Evolutionary conservation across 2,329 filamentous ascomycete genomes (phyloP).

Genomic region (Lecanosticta acicola): DNA sequence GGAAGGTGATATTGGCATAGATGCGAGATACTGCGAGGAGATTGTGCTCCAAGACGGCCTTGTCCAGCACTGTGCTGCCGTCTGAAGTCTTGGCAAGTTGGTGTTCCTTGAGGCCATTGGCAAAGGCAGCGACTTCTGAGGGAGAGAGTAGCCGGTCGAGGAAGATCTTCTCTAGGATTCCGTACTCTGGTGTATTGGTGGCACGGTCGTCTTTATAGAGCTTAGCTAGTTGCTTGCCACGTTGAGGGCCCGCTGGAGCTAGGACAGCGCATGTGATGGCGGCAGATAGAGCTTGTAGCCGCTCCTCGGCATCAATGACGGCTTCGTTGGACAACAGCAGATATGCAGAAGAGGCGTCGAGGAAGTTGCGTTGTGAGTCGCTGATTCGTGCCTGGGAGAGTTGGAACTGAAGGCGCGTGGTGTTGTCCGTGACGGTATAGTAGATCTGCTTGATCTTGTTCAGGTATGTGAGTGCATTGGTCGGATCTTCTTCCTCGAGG

Average conservation of each 20-base stretch:
- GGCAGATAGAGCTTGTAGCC: slow-evolving; percentile 75
- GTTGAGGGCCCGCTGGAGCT: slow-evolving; percentile 79
- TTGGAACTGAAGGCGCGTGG: slow-evolving; percentile 76
- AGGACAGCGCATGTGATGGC: slow-evolving; percentile 90
- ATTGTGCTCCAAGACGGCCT: slow-evolving; percentile 94
- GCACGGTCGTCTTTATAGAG: slow-evolving; percentile 92
- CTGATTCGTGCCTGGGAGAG: slow-evolving; percentile 89
- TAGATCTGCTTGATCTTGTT: slow-evolving; percentile 95
- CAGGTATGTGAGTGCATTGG: slow-evolving; percentile 75
- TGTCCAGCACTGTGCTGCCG: slow-evolving; percentile 85
- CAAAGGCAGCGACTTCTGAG: slow-evolving; percentile 81
- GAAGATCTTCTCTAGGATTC: slow-evolving; percentile 96
- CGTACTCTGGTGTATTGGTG: slow-evolving; percentile 67
- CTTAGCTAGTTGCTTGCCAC: slow-evolving; percentile 71
- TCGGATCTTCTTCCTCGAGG: slow-evolving; percentile 88
- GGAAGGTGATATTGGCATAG: slow-evolving; percentile 50
- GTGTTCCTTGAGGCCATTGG: slow-evolving; percentile 72
- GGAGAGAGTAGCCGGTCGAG: slow-evolving; percentile 76
- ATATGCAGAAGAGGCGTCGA: slow-evolving; percentile 82
- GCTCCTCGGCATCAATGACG: slow-evolving; percentile 78
- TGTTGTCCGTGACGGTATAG: slow-evolving; percentile 66
- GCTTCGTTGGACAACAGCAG: slow-evolving; percentile 75
- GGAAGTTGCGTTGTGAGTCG: slow-evolving; percentile 82
- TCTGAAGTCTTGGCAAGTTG: slow-evolving; percentile 87
- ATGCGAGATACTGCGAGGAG: slow-evolving; percentile 70